Conservation (phyloP, 495 filamentous ascomycete genomes). For the Tuber melanosporum region DNA sequence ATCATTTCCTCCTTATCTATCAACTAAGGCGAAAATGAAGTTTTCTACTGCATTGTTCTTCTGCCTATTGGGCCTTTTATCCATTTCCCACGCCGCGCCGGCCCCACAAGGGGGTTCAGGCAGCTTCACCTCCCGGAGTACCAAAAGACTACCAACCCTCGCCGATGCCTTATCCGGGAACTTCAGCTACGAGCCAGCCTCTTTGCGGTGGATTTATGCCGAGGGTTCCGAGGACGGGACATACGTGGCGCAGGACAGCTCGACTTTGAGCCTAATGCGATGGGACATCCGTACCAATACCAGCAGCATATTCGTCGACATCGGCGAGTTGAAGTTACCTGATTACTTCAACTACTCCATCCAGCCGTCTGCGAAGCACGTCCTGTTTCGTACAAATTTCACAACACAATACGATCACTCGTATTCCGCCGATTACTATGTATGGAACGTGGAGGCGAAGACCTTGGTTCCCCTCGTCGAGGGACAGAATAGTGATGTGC, state of each 20-base stretch:
- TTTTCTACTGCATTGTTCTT: background rate
- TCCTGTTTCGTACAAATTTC: slow-evolving; percentile 51
- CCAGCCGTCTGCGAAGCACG: slow-evolving; percentile 45
- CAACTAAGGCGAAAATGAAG: background rate
- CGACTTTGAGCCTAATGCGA: slow-evolving; percentile 46
- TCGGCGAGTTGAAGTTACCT: slow-evolving; percentile 11
- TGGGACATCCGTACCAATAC: slow-evolving; percentile 49
- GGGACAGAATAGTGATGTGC: slow-evolving; percentile 51
- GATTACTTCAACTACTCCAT: slow-evolving; percentile 44
- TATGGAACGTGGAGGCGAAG: slow-evolving; percentile 49
- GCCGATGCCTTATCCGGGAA: slow-evolving; percentile 43
- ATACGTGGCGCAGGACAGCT: slow-evolving; percentile 42
- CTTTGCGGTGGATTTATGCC: slow-evolving; percentile 46
- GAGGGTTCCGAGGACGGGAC: slow-evolving; percentile 48
- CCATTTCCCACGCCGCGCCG: slow-evolving; percentile 14
- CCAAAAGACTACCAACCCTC: slow-evolving; percentile 45
- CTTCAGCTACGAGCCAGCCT: slow-evolving; percentile 16
- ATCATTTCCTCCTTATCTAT: background rate
- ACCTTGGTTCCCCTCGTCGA: slow-evolving; percentile 46
- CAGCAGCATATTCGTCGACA: slow-evolving; percentile 47
- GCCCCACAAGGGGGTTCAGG: background rate
- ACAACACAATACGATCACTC: slow-evolving; percentile 55
- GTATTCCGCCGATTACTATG: slow-evolving; percentile 53
- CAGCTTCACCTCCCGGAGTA: background rate
- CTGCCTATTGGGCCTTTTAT: slow-evolving; percentile 10